Base-by-base conservation (phyloP, 805 yeast genomes). In the Kuraishia ogatae region DNA sequence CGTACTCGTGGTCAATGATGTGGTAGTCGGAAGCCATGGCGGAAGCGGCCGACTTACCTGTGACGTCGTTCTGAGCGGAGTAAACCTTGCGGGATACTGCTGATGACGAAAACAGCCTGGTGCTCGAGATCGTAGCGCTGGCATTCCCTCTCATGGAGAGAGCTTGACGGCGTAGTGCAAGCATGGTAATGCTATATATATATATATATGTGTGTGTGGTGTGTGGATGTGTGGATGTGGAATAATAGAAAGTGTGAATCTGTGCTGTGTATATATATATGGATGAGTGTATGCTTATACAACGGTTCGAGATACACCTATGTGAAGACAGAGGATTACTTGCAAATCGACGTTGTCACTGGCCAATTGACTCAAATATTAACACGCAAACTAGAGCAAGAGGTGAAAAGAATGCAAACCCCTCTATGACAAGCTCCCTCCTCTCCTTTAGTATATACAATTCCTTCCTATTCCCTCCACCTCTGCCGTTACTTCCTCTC, bases 1-100 rank as follows among this genome's bases (percentile, higher is more conserved):
- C 99, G 74, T 94, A 93, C 73, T 94, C 98, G 73, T 93, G 99
- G 74, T 93, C 98, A 62, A 93, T 85, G 60, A 93, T 85, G 67
- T 90, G 94, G 73, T 94, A 93, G 67, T 91, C 89, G 61, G 83
- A 77, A 53, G 80, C 75, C 64, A 82, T 75, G 57, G 79, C 76
- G 52, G 73, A 69, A 22, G 86, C 74, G 29, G 87, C 87, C 55
- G 68, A 69, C 60, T 77, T 77, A 61, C 82, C 81, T 55, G 71
- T 65, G 51, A 77, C 67, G 58, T 75, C 74, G 56, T 72, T 77
- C 56, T 69, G 68, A 55, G 70, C 66, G 50, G 75, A 62, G 51
- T 72, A 65, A 51, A 71, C 69, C 61, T 71, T 72, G 15, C 54
- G 59, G 39, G 55, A 53, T 17, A 58, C 50, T 39, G 60, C 39